Evolutionary conservation across 192 early-diverging fungal species (phyloP).

Genomic region (Coemansia furcata): DNA sequence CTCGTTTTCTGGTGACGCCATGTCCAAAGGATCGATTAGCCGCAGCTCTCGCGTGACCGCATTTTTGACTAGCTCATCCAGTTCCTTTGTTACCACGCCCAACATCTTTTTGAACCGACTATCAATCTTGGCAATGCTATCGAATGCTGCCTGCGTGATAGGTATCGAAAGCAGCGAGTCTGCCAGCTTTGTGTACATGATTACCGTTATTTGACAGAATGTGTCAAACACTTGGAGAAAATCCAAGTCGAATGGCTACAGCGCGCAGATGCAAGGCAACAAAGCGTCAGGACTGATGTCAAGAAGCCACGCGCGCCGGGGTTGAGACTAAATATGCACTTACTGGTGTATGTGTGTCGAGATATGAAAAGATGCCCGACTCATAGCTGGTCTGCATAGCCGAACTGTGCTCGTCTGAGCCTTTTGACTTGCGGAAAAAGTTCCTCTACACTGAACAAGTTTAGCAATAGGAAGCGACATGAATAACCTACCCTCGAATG

Average conservation of each 20-base stretch:
- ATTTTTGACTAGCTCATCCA: slow-evolving; percentile 62
- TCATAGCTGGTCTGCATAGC: slow-evolving; percentile 29
- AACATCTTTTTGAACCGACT: slow-evolving; percentile 68
- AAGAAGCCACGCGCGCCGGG: no score
- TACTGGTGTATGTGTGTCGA: slow-evolving; percentile 52
- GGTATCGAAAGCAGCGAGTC: slow-evolving; percentile 41
- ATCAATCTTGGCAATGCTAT: slow-evolving; percentile 65
- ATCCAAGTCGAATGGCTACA: slow-evolving; percentile 62
- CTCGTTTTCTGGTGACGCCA: slow-evolving; percentile 45
- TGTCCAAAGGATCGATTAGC: slow-evolving; percentile 59
- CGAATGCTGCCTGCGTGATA: slow-evolving; percentile 56
- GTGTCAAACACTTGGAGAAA: slow-evolving; percentile 69
- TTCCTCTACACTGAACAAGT: slow-evolving; percentile 15
- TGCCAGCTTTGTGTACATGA: slow-evolving; percentile 58
- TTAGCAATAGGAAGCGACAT: background rate
- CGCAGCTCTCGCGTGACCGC: slow-evolving; percentile 61
- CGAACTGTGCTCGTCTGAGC: slow-evolving; percentile 40
- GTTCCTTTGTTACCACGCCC: slow-evolving; percentile 60
- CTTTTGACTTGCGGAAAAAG: slow-evolving; percentile 52
- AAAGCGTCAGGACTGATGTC: background rate
- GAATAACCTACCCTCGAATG: background rate
- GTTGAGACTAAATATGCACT: background rate
- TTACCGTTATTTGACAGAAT: slow-evolving; percentile 60
- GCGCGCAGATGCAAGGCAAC: background rate
- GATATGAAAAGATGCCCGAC: slow-evolving; percentile 47